Evolutionary conservation across 352 stramenopile genomes (phyloP).

Genomic region (Aphanomyces stellatus): DNA sequence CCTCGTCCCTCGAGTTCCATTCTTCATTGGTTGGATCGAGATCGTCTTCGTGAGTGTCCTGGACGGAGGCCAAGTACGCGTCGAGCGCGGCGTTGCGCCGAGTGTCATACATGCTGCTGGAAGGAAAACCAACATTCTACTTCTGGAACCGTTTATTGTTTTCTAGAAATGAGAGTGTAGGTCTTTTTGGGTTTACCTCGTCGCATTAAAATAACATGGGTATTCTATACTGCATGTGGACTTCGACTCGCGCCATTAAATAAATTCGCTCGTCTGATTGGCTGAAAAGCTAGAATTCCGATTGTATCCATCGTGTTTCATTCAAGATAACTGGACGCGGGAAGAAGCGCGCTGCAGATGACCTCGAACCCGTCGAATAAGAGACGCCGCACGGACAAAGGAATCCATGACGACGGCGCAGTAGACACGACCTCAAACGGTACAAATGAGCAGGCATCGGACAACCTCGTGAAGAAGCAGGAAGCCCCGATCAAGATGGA

Average conservation of each 20-base stretch:
- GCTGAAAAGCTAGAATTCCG: background rate
- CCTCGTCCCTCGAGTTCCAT: too few species aligned
- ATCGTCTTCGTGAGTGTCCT: background rate
- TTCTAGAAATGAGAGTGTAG: slow-evolving; percentile 4
- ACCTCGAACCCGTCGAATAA: background rate
- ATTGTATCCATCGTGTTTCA: background rate
- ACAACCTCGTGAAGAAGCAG: too few species aligned
- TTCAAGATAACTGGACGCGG: slow-evolving; percentile 5
- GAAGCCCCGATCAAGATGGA: too few species aligned
- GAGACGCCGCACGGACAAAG: background rate
- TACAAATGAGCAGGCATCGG: too few species aligned
- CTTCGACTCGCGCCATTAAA: background rate
- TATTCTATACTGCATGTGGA: background rate
- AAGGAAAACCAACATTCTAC: background rate
- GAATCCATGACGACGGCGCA: background rate
- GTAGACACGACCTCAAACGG: too few species aligned
- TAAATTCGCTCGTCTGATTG: background rate
- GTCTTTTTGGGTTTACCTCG: background rate
- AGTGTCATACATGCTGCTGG: background rate
- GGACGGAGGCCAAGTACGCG: slow-evolving; percentile 7
- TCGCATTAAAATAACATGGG: background rate
- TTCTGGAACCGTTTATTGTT: background rate
- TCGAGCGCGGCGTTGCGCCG: background rate
- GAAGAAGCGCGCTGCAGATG: background rate
- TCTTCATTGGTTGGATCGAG: too few species aligned